Evolutionary conservation across 345 rosid species (phyloP).

Genomic region (Aquilaria yunnanensis): DNA sequence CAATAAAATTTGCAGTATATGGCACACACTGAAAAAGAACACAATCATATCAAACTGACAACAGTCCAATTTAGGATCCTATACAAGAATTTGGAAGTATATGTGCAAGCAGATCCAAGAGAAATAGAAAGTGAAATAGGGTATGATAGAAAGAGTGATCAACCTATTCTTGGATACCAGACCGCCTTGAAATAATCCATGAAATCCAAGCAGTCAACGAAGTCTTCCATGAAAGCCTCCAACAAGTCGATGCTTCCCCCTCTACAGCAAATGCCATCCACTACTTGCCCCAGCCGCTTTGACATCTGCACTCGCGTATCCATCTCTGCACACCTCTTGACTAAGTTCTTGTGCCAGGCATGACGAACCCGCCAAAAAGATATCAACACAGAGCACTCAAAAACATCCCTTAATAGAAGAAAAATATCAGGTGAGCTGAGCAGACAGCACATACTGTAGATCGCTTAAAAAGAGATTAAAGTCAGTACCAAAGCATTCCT

Average conservation of each 20-base stretch:
- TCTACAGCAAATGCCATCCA: constrained; percentile 63
- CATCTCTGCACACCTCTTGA: constrained; percentile 63
- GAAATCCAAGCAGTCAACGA: constrained; percentile 49
- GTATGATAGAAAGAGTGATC: constrained; percentile 8
- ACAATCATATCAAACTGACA: too few relatives aligned
- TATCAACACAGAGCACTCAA: constrained; percentile 77
- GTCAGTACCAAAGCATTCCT: background rate
- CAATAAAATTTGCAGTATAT: background rate
- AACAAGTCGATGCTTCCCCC: constrained; percentile 44
- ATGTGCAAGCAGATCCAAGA: too few relatives aligned
- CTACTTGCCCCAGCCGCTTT: constrained; percentile 48
- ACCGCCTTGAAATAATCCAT: constrained; percentile 81
- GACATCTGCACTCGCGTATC: constrained; percentile 55
- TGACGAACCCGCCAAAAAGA: constrained; percentile 87
- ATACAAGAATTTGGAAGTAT: too few relatives aligned
- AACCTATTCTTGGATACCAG: constrained; percentile 84
- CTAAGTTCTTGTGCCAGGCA: constrained; percentile 85
- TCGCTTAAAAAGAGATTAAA: background rate
- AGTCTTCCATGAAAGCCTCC: constrained; percentile 54
- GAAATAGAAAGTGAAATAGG: background rate
- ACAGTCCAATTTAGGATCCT: too few relatives aligned
- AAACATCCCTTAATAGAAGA: constrained; percentile 74
- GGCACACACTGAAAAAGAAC: too few relatives aligned
- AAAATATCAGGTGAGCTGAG: constrained; percentile 5
- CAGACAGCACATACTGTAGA: constrained; percentile 7